These are phyloP conservation scores for Roridomyces roridus DNA, from an alignment of 768 basidiomycete species.

Conservation along the genomic window DNA sequence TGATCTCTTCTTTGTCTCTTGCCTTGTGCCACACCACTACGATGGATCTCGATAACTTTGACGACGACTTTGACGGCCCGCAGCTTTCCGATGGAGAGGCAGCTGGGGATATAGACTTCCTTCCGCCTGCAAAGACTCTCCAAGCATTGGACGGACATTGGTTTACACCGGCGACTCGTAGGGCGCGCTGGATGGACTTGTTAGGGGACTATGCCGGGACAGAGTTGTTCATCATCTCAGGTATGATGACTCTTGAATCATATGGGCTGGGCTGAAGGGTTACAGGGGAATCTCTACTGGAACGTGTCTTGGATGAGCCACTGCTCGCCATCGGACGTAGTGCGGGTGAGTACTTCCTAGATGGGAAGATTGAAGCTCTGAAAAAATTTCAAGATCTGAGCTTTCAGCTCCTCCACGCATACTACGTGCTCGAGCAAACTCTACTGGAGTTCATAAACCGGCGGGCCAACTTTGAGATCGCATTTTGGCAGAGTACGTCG, in stretches of 20 bases:
- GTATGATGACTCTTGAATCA: not conserved
- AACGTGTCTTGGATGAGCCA: slow-evolving; percentile 63
- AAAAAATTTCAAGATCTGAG: slow-evolving; percentile 45
- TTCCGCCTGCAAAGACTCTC: slow-evolving; percentile 32
- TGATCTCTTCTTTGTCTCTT: slow-evolving; percentile 1
- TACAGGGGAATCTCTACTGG: slow-evolving; percentile 67
- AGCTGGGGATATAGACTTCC: not conserved
- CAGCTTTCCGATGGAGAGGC: not conserved
- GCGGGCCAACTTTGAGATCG: slow-evolving; percentile 63
- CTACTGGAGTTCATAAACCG: slow-evolving; percentile 56
- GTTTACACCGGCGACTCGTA: slow-evolving; percentile 36
- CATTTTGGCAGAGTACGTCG: slow-evolving; percentile 64
- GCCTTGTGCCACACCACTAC: not conserved
- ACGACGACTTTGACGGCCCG: slow-evolving; percentile 24
- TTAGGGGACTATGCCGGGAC: slow-evolving; percentile 73
- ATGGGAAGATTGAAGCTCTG: not conserved
- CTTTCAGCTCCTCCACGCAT: slow-evolving; percentile 71
- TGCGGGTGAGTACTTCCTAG: slow-evolving; percentile 41
- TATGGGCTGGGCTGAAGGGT: slow-evolving; percentile 1
- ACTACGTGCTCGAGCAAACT: slow-evolving; percentile 57
- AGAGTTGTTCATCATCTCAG: slow-evolving; percentile 65
- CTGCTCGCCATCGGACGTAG: slow-evolving; percentile 61
- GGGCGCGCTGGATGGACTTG: slow-evolving; percentile 69
- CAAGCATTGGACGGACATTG: slow-evolving; percentile 41
- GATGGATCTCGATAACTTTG: slow-evolving; percentile 50